Percentiles rank a stretch among this genome's conserved stretches.
phyloP scores from a whole-genome alignment of 495 filamentous ascomycete genomes.

The Penicillium lividum region DNA sequence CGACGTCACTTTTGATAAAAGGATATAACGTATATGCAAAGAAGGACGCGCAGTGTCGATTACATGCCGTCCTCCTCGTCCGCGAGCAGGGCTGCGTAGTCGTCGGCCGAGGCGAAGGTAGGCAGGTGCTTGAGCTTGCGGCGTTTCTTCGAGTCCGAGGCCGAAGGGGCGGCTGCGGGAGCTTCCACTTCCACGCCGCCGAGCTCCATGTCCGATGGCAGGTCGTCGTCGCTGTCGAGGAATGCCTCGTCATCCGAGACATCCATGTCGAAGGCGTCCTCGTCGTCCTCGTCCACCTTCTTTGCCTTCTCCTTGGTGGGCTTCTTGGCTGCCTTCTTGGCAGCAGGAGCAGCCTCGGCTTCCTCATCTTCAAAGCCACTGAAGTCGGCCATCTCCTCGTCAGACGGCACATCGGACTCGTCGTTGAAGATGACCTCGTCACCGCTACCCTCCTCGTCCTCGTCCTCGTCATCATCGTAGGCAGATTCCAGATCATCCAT shows the following conservation, averaged over 20 bases:
- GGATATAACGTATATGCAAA: slow-evolving; percentile 19
- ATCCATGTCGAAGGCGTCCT: slow-evolving; percentile 54
- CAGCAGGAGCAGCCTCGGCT: slow-evolving; percentile 25
- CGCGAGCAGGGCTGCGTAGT: slow-evolving; percentile 85
- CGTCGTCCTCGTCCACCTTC: slow-evolving; percentile 45
- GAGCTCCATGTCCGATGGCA: slow-evolving; percentile 54
- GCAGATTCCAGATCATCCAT: slow-evolving; percentile 65
- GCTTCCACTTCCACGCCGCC: slow-evolving; percentile 37
- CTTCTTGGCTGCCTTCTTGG: slow-evolving; percentile 43
- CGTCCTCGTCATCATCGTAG: slow-evolving; percentile 52
- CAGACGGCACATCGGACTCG: slow-evolving; percentile 46
- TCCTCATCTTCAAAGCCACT: slow-evolving; percentile 45
- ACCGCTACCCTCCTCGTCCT: slow-evolving; percentile 49
- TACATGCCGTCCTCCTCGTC: slow-evolving; percentile 67
- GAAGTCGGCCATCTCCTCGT: slow-evolving; percentile 50
- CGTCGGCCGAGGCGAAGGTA: slow-evolving; percentile 88
- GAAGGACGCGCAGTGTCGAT: background rate
- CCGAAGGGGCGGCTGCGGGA: slow-evolving; percentile 38
- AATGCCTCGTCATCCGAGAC: slow-evolving; percentile 54
- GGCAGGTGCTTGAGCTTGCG: slow-evolving; percentile 87
- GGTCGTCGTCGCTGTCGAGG: slow-evolving; percentile 55
- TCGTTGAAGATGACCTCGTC: slow-evolving; percentile 56
- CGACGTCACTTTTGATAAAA: slow-evolving; percentile 10
- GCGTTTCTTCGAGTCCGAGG: slow-evolving; percentile 55
- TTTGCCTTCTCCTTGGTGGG: slow-evolving; percentile 42